Conservation (phyloP, 176 grass and related monocot genomes). For the Urochloa ruziziensis region DNA sequence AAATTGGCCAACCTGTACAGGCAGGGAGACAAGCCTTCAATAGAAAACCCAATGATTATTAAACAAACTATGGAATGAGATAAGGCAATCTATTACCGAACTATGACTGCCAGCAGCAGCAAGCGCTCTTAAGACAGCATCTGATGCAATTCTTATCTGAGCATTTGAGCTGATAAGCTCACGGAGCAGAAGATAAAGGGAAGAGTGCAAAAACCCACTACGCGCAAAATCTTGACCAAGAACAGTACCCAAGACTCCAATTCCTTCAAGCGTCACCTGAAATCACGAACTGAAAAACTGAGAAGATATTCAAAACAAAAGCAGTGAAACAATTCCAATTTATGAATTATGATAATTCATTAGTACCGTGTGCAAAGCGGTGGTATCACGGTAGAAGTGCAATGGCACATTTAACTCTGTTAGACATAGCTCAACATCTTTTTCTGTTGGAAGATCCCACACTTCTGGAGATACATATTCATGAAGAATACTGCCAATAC, state of each 20-base stretch:
- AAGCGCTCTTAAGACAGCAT: conserved; percentile 75
- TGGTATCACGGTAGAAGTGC: conserved; percentile 74
- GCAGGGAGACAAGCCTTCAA: conserved; percentile 29
- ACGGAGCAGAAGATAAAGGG: conserved; percentile 78
- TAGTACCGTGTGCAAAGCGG: conserved; percentile 76
- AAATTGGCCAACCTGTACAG: conserved; percentile 73
- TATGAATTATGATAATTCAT: conserved; percentile 25
- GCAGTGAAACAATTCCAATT: conserved; percentile 29
- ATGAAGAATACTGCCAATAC: conserved; percentile 76
- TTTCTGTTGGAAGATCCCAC: conserved; percentile 80
- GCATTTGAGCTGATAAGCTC: conserved; percentile 80
- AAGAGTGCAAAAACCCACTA: conserved; percentile 95
- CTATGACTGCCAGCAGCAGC: conserved; percentile 59
- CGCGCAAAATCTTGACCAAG: conserved; percentile 79
- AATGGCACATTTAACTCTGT: conserved; percentile 55
- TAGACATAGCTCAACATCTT: conserved; percentile 34
- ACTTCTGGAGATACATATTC: conserved; percentile 84
- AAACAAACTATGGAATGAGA: conserved; percentile 15
- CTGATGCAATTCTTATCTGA: conserved; percentile 83
- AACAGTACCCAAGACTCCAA: conserved; percentile 78
- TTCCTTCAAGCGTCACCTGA: conserved; percentile 93
- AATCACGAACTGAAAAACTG: conserved; percentile 13
- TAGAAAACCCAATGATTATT: conserved; percentile 10
- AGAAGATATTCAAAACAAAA: conserved; percentile 15
- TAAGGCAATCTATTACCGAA: conserved; percentile 55